Evolutionary conservation across 192 early-diverging fungal species (phyloP), one percentile per base, ranked within the genome.

Genomic region (Powellomyces hirtus): DNA sequence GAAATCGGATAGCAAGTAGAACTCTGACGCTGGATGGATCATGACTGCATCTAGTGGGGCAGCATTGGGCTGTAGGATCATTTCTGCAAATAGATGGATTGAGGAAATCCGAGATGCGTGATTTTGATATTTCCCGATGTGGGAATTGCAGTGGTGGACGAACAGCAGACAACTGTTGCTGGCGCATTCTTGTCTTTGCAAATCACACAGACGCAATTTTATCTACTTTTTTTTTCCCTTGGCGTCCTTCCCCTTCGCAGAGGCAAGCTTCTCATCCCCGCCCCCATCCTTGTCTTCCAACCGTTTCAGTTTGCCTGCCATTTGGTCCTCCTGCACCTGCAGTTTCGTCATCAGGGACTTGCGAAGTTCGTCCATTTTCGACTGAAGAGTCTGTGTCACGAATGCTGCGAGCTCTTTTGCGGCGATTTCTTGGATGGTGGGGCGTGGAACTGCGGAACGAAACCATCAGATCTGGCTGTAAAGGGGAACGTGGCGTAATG

Each of bases 281-380:
- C 14, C 69, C 49, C 72, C 73, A 18, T 75, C 66, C n/a, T 63
- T 71, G 11, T 79, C 79, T 34, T 80, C 78, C 36, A 79, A 34
- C 51, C 64, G 59, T 38, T 72, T 74, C 51, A 80, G 33, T 45
- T 71, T 69, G 6, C 22, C 22, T 4, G 29, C 51, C 26, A 77
- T 49, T 42, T 56, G 49, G 29, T 76, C 77, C 26, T 84, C 82
- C 64, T 84, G 79, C n/a, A 33, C 67, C 42, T 65, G 40, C 33
- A 84, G 30, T 31, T 72, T 74, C 18, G 57, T 45, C 35, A 76
- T 18, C 31, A 84, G 51, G 20, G 75, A 38, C 40, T 68, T 66
- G n/a, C 78, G 76, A 49, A 84, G 36, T 33, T 84, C 82, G 27
- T 84, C 82, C 30, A 84, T 44, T 36, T 79, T 78, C 27, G 70